Conservation (phyloP, 164 flowering plant genomes). For the Magnolia sinica region DNA sequence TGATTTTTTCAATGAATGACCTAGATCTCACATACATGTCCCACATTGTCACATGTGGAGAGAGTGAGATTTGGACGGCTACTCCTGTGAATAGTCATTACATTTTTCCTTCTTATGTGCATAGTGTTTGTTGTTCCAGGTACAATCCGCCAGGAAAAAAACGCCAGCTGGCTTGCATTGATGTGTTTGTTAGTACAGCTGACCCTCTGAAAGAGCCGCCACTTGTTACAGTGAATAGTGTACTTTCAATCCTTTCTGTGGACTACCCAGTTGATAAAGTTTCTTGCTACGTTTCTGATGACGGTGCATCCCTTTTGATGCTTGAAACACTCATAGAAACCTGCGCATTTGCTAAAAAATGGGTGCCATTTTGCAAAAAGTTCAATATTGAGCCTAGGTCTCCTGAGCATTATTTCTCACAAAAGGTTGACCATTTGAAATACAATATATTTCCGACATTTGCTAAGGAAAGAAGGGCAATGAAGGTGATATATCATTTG, state of each 20-base stretch:
- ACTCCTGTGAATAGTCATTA: no score
- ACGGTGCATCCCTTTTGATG: constrained; percentile 19
- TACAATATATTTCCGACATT: constrained; percentile 10
- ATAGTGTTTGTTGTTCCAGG: constrained; percentile 7
- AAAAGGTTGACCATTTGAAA: constrained; percentile 18
- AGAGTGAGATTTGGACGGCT: background rate
- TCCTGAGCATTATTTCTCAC: constrained; percentile 22
- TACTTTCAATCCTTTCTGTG: constrained; percentile 24
- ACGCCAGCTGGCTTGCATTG: constrained; percentile 12
- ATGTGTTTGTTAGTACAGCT: constrained; percentile 17
- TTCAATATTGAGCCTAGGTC: constrained; percentile 18
- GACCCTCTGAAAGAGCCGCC: constrained; percentile 25
- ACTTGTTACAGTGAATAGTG: constrained; percentile 18
- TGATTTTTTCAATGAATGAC: no score
- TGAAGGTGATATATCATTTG: constrained; percentile 9
- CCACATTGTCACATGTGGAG: background rate
- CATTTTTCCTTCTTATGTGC: background rate
- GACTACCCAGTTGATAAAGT: constrained; percentile 24
- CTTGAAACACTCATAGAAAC: constrained; percentile 20
- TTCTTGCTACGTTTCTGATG: constrained; percentile 27
- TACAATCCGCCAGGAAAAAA: constrained; percentile 14
- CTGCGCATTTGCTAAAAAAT: constrained; percentile 18
- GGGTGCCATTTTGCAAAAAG: constrained; percentile 22
- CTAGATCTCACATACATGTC: background rate
- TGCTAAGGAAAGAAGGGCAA: constrained; percentile 17